Conservation (phyloP, 116 monocot species). For the Trichopus zeylanicus region DNA sequence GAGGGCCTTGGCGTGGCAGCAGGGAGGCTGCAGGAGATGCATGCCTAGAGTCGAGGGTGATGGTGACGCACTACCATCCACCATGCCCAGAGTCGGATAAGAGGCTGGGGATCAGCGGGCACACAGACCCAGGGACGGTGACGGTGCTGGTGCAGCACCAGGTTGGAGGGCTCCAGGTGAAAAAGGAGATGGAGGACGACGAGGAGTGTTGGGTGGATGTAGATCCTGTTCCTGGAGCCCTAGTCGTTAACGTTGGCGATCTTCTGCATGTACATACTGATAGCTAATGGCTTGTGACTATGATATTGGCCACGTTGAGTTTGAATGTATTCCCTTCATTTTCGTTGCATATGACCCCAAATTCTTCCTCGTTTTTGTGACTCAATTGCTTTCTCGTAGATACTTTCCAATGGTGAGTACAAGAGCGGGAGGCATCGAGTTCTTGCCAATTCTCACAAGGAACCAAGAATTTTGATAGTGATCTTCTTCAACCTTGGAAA, state of each 20-base stretch:
- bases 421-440: background rate
- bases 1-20: background rate
- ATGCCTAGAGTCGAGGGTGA: background rate
- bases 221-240: background rate
- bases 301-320: too few relatives aligned
- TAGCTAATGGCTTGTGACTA: background rate
- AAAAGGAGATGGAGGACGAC: background rate
- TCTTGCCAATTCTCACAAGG: background rate
- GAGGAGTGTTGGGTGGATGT: slow-evolving; percentile 2
- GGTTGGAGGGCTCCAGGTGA: slow-evolving; percentile 1
- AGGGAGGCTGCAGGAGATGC: background rate
- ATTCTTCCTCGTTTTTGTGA: too few relatives aligned
- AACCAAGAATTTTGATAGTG: background rate
- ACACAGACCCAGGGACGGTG: background rate
- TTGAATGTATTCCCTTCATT: too few relatives aligned
- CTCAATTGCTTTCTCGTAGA: too few relatives aligned
- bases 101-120: background rate
- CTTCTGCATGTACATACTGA: background rate
- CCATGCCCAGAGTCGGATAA: background rate
- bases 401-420: background rate
- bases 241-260: background rate
- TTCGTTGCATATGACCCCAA: too few relatives aligned
- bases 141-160: slow-evolving; percentile 1
- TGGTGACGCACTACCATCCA: background rate
- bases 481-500: slow-evolving; percentile 1